Evolutionary conservation across 1,284 basidiomycete genomes (phyloP).

Genomic region (Fistulinella cinereoalba): DNA sequence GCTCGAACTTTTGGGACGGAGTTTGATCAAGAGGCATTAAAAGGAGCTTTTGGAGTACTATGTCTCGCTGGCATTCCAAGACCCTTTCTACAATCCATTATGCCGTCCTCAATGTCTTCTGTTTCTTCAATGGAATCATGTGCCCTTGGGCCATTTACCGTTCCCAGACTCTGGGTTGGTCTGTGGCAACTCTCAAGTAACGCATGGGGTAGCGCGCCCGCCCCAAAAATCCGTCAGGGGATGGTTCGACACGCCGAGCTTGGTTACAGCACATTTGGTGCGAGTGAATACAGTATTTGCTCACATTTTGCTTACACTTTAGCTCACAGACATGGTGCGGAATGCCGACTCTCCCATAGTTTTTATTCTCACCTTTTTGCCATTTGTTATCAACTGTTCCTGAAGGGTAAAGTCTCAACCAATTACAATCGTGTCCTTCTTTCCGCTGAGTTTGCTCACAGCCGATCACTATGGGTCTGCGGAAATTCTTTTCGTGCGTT

Average conservation of each 20-base stretch:
- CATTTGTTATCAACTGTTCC: constrained; percentile 2
- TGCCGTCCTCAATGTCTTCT: constrained; percentile 19
- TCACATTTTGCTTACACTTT: too few relatives aligned
- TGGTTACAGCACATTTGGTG: constrained; percentile 75
- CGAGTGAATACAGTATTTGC: too few relatives aligned
- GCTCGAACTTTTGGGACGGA: constrained; percentile 27
- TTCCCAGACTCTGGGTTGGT: constrained; percentile 71
- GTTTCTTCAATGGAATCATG: constrained; percentile 46
- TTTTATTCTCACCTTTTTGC: constrained; percentile 20
- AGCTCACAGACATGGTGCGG: constrained; percentile 55
- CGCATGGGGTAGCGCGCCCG: constrained; percentile 75
- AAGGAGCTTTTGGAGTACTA: constrained; percentile 9
- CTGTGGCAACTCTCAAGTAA: constrained; percentile 82
- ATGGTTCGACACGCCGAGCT: constrained; percentile 63
- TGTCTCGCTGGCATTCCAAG: constrained; percentile 8
- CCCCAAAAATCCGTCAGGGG: constrained; percentile 59
- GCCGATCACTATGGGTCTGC: constrained; percentile 82
- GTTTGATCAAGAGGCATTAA: constrained; percentile 31
- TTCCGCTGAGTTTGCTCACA: constrained; percentile 31
- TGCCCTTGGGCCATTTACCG: constrained; percentile 54
- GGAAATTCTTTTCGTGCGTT: constrained; percentile 71
- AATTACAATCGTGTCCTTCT: neutral
- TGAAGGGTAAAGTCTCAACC: constrained; percentile 18
- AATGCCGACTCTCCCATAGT: constrained; percentile 4
- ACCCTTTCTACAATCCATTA: constrained; percentile 10